These are phyloP conservation scores for Phytopythium cucurbitacearum DNA, from an alignment of 352 stramenopile genomes.

Conservation along the genomic window DNA sequence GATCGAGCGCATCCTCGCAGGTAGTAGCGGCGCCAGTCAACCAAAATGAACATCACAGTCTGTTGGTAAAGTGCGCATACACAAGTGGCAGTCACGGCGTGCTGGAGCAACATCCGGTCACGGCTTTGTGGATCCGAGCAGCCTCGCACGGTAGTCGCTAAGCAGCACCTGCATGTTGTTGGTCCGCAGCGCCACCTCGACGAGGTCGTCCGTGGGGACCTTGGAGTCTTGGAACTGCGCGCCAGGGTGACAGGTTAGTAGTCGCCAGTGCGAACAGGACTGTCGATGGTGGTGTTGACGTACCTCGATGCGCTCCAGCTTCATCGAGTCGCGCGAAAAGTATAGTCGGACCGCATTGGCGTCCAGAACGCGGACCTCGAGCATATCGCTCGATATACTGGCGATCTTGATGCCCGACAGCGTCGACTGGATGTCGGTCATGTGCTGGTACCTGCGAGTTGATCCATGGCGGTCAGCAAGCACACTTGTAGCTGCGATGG, in stretches of 20 bases:
- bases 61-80: background rate
- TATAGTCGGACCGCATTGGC: constrained; percentile 52
- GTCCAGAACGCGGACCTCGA: constrained; percentile 55
- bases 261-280: background rate
- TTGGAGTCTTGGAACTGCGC: constrained; percentile 19
- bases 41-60: background rate
- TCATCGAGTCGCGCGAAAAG: constrained; percentile 49
- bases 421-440: constrained; percentile 46
- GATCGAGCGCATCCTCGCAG: constrained; percentile 18
- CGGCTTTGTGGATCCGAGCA: constrained; percentile 10
- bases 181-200: constrained; percentile 44
- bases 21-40: background rate
- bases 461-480: background rate
- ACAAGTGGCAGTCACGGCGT: constrained; percentile 1
- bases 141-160: constrained; percentile 55
- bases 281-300: constrained; percentile 1
- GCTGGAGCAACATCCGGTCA: background rate
- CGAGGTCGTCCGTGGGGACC: constrained; percentile 37
- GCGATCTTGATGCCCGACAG: constrained; percentile 55
- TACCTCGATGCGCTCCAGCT: constrained; percentile 58
- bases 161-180: constrained; percentile 58
- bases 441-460: constrained; percentile 50
- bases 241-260: background rate
- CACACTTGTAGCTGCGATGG: background rate
- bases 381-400: constrained; percentile 47